Evolutionary conservation across 73 alveolate genomes (phyloP).

Genomic region (Urostyla sp.): DNA sequence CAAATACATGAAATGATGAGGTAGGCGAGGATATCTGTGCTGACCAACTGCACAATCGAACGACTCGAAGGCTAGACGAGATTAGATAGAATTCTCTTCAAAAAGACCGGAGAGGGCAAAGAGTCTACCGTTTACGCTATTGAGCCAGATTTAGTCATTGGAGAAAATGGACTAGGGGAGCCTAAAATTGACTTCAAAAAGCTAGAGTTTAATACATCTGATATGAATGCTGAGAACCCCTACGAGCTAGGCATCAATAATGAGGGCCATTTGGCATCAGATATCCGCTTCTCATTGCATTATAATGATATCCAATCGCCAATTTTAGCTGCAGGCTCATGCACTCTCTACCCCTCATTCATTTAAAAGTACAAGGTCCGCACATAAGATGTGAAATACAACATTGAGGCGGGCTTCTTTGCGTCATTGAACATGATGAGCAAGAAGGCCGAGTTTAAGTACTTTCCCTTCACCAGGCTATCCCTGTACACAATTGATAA

Average conservation of each 20-base stretch:
- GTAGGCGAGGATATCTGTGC: conserved; percentile 44
- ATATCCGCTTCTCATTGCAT: conserved; percentile 50
- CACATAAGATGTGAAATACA: conserved; percentile 57
- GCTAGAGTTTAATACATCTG: conserved; percentile 9
- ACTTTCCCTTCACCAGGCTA: conserved; percentile 61
- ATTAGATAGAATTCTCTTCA: conserved; percentile 44
- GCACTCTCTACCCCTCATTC: conserved; percentile 49
- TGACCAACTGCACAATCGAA: conserved; percentile 19
- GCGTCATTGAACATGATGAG: conserved; percentile 67
- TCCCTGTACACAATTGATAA: background rate
- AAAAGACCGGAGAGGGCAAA: background rate
- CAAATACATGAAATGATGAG: conserved; percentile 24
- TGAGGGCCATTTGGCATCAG: conserved; percentile 34
- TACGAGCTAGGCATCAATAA: conserved; percentile 23
- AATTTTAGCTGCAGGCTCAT: conserved; percentile 62
- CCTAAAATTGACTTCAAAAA: conserved; percentile 23
- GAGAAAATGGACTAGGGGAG: conserved; percentile 54
- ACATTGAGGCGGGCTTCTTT: conserved; percentile 66
- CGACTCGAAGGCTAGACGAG: conserved; percentile 37
- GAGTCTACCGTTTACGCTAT: conserved; percentile 39
- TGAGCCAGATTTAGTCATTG: conserved; percentile 61
- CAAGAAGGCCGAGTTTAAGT: conserved; percentile 52
- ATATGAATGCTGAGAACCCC: conserved; percentile 30
- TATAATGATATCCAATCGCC: conserved; percentile 30
- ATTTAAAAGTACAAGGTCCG: conserved; percentile 43